Evolutionary conservation across 805 yeast genomes (phyloP), one percentile per base, ranked within the genome.

Genomic region (Ogataea angusta): DNA sequence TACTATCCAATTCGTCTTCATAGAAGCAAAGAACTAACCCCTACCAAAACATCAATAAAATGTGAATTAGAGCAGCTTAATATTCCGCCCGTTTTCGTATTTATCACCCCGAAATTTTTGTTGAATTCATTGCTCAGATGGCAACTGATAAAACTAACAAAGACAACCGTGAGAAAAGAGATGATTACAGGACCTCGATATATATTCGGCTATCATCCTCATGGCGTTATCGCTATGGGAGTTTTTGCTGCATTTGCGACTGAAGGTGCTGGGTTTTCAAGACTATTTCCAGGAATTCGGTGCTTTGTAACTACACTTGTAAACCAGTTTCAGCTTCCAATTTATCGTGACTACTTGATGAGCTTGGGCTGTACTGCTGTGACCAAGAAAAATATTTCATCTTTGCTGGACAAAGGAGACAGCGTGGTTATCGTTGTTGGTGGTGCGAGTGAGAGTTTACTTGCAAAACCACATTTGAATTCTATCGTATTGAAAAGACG

Each of bases 181-280:
- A 63, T 69, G 1, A 54, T 72, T 35, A 64, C 78, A 3, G 91
- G 88, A 0, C 90, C 87, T 2, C 67, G 83, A 26, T 91, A 93
- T 61, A 77, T 91, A 2, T 91, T 91, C 63, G 95, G 96, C 0
- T 82, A 87, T 56, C 97, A 90, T 62, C 99, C 99, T 0, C 99
- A 93, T 61, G 99, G 99, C 0, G 90, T 91, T 12, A 89, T 90
- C 10, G 85, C 95, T 1, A 73, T 90, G 75, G 96, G 97, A 2
- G 90, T 83, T 1, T 80, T 90, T 59, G 95, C 95, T 1, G 80
- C 82, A 0, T 68, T 90, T 47, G 88, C 83, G 0, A 85, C 95
- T 4, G 89, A 90, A 45, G 91, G 95, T 16, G 80, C 88, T 4
- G 72, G 76, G 17, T 82, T 85, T 72, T 67, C 76, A 15, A 62